A percentile compares a stretch with the other conserved stretches of the same genome.
Evolutionary conservation across 2,329 filamentous ascomycete genomes (phyloP).

Genomic region (Colletotrichum filicis): DNA sequence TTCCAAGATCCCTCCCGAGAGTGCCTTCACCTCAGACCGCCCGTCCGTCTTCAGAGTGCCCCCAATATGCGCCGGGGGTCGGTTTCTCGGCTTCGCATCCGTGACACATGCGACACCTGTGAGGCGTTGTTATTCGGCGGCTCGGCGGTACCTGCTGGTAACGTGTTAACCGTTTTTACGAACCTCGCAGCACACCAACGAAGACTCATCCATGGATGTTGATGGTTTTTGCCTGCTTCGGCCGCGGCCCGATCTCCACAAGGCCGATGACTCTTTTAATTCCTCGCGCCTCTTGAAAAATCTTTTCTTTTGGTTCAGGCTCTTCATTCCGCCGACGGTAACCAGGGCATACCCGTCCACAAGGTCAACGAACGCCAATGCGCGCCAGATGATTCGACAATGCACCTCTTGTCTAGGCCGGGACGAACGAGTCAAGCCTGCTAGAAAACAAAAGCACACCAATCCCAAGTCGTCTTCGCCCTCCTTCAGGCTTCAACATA

Average conservation of each 20-base stretch:
- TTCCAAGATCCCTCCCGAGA: background rate
- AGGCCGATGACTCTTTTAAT: slow-evolving; percentile 1
- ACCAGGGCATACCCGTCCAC: background rate
- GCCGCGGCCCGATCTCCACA: slow-evolving; percentile 5
- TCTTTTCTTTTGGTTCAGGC: background rate
- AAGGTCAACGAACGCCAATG: background rate
- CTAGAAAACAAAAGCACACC: slow-evolving; percentile 1
- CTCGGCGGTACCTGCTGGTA: background rate
- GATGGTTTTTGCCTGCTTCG: slow-evolving; percentile 2
- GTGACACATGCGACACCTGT: slow-evolving; percentile 21
- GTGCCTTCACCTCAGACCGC: background rate
- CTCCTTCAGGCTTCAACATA: slow-evolving; percentile 26
- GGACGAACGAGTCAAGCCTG: slow-evolving; percentile 29
- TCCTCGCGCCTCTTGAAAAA: background rate
- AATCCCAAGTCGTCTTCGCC: slow-evolving; percentile 21
- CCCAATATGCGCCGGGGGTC: background rate
- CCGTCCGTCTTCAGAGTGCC: too few relatives aligned
- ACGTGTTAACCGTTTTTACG: slow-evolving; percentile 12
- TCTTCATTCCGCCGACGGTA: background rate
- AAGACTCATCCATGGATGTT: background rate
- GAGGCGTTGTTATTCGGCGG: background rate
- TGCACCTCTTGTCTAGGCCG: slow-evolving; percentile 7
- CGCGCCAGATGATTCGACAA: slow-evolving; percentile 4
- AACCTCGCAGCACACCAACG: slow-evolving; percentile 3
- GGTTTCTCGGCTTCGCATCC: slow-evolving; percentile 23